Evolutionary conservation across 192 early-diverging fungal species (phyloP), one percentile per base, ranked within the genome.

Genomic region (Entophlyctis luteolus): DNA sequence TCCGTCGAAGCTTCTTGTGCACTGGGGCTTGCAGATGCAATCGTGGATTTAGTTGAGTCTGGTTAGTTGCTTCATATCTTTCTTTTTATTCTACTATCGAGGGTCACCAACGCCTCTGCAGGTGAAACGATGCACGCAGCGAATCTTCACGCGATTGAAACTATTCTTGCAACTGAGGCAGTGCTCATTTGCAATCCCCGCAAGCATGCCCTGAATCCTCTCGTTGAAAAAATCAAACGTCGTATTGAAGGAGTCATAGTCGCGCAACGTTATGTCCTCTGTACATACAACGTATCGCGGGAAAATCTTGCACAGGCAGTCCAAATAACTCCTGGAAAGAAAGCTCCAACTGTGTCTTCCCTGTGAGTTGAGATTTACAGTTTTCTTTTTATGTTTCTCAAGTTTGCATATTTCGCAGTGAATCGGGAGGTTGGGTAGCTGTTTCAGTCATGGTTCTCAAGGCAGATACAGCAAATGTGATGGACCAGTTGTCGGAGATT

Each of bases 51-150:
- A 29, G 37, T 20, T n/a, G 62, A 63, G 36, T 63, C 62, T 33
- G 62, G 62, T 63, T 8, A 48, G 48, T 23, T 49, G 14, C 59
- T 14, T 8, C 6, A 22, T 20, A 28, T 47, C 47, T 47, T 60
- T 47, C 39, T 73, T 33, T 49, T 66, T 22, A n/a, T 25, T 45
- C 55, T 36, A 50, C 27, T 25, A 25, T 46, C 10, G 27, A 16
- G 29, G 62, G 33, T 16, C 47, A 39, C 18, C 23, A 25, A 31
- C 16, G 38, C 8, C 22, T 54, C 22, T 6, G 93, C 92, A 22
- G 96, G 96, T 62, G 95, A 99, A 59, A 99, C 96, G n/a, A 99
- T 99, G 96, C 86, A 93, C 47, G 96, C 93, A 22, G 96, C 96
- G 18, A 94, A 94, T n/a, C 84, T 99, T 22, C 89, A 92, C 72